Evolutionary conservation across 1,139 yeast species (phyloP).

Genomic region (Arxiozyma telluris): DNA sequence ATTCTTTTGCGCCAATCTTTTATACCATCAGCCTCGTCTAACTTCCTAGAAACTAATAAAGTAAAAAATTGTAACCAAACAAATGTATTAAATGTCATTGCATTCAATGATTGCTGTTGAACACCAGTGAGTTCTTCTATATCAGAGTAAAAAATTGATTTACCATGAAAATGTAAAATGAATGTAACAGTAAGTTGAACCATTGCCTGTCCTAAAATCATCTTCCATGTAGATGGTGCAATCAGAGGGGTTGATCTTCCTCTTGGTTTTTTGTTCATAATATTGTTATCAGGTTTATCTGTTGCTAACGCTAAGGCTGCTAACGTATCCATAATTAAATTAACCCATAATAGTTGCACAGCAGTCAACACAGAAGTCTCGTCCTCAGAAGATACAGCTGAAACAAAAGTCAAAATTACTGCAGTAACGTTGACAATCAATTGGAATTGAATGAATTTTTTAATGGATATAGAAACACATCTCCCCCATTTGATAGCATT

Average conservation of each 20-base stretch:
- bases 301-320: slow-evolving; percentile 98
- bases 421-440: slow-evolving; percentile 95
- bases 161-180: slow-evolving; percentile 70
- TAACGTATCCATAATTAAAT: slow-evolving; percentile 93
- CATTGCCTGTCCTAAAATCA: slow-evolving; percentile 82
- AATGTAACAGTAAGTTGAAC: slow-evolving; percentile 76
- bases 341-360: slow-evolving; percentile 94
- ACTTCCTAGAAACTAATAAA: slow-evolving; percentile 78
- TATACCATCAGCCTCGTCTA: slow-evolving; percentile 79
- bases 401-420: slow-evolving; percentile 81
- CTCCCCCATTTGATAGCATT: slow-evolving; percentile 99
- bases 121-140: slow-evolving; percentile 35
- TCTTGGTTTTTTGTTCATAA: slow-evolving; percentile 74
- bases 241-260: slow-evolving; percentile 77
- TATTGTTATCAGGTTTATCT: slow-evolving; percentile 83
- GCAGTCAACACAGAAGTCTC: slow-evolving; percentile 89
- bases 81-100: slow-evolving; percentile 89
- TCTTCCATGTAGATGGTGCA: slow-evolving; percentile 93
- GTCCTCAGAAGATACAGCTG: slow-evolving; percentile 76
- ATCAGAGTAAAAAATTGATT: slow-evolving; percentile 45
- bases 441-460: slow-evolving; percentile 92
- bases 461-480: slow-evolving; percentile 88
- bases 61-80: slow-evolving; percentile 98
- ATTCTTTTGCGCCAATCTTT: slow-evolving; percentile 49
- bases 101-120: slow-evolving; percentile 53